These are phyloP conservation scores for Grammothele lineata DNA, from an alignment of 768 basidiomycete genomes.

Conservation along the genomic window DNA sequence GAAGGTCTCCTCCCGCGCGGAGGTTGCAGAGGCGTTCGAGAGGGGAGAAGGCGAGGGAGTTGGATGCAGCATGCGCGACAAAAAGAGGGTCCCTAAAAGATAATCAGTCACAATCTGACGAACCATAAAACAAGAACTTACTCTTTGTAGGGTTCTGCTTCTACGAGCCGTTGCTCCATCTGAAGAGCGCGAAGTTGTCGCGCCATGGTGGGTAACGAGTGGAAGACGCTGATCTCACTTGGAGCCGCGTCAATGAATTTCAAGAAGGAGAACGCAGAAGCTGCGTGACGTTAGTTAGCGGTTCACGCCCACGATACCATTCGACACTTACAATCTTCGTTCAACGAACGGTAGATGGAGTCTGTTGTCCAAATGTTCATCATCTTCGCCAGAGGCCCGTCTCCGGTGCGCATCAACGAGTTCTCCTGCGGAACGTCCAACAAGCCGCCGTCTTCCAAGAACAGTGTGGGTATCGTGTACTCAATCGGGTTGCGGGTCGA, in stretches of 20 bases:
- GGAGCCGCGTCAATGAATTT: slow-evolving; percentile 61
- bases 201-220: slow-evolving; percentile 55
- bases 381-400: slow-evolving; percentile 56
- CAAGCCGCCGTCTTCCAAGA: slow-evolving; percentile 77
- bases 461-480: slow-evolving; percentile 64
- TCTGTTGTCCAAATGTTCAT: slow-evolving; percentile 91
- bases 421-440: slow-evolving; percentile 57
- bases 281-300: slow-evolving; percentile 7
- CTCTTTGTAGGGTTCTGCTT: slow-evolving; percentile 42
- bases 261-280: slow-evolving; percentile 76
- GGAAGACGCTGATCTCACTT: slow-evolving; percentile 59
- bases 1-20: slow-evolving; percentile 37
- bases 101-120: background rate
- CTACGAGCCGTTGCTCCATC: slow-evolving; percentile 36
- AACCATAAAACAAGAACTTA: slow-evolving; percentile 26
- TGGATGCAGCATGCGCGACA: slow-evolving; percentile 32
- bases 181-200: slow-evolving; percentile 47
- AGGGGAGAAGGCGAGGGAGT: slow-evolving; percentile 34
- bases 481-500: slow-evolving; percentile 88
- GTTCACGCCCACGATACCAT: background rate
- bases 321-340: slow-evolving; percentile 51
- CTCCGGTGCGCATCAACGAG: slow-evolving; percentile 40
- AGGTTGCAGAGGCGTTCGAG: slow-evolving; percentile 23
- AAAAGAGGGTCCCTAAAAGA: slow-evolving; percentile 52
- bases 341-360: slow-evolving; percentile 68